Evolutionary conservation across 1,284 basidiomycete genomes (phyloP), one percentile per base, ranked within the genome.

Genomic region (Cutaneotrichosporon sp.): DNA sequence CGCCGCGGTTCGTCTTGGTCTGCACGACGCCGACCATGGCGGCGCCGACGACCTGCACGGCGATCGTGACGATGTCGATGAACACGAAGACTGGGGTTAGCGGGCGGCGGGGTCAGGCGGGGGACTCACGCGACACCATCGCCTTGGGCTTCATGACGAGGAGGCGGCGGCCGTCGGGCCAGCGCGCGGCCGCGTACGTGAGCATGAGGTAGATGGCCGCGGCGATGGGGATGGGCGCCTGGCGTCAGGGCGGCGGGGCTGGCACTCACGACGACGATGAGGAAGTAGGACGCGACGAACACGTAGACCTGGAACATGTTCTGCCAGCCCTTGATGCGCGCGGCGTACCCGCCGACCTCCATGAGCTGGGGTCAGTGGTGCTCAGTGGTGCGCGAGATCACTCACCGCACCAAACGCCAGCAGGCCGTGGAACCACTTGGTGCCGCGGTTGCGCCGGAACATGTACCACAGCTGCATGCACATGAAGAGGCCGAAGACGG

Each of bases 21-120:
- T 81, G 76, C 9, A 79, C 73, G 1, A 77, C 72, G 18, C 81
- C 81, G 55, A 82, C 76, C n/a, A 82, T 64, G 9, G 80, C 79
- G 0, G 81, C 80, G 9, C 81, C 81, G 18, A 66, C 67, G 31
- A 81, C 71, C 58, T 82, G 81, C 9, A 81, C 65, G 29, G 77
- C 69, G 25, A 78, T 69, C 55, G 65, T 59, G 18, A 77, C 57
- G n/a, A 70, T 64, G 61, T 81, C 80, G 53, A 75, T 72, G 20
- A 69, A 60, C 36, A 80, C 69, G 68, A 81, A 80, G 63, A 69
- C 74, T 70, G 57, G n/a, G 20, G 43, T 58, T 4, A 49, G 45
- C 10, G 22, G 22, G 31, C 29, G 29, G 29, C 29, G 4, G 29
- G 29, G 29, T 29, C 9, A 5, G 29, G 29, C 29, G 25, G 16